Evolutionary conservation across 768 basidiomycete genomes (phyloP).

Genomic region (Tricholoma flavovirens): DNA sequence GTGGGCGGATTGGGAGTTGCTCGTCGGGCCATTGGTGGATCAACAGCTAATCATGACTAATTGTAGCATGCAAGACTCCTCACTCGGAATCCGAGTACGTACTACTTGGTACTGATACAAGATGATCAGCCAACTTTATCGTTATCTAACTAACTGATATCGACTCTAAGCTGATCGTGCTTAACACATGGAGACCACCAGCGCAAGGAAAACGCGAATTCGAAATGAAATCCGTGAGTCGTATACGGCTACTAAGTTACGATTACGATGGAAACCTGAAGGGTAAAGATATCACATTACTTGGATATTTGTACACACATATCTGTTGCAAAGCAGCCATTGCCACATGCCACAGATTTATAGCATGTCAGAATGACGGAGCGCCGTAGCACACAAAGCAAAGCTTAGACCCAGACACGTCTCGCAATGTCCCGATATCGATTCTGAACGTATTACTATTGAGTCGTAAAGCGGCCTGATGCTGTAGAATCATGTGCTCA

Average conservation of each 20-base stretch:
- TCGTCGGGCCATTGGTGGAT: not conserved
- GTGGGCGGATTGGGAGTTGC: no score
- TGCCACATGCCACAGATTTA: not conserved
- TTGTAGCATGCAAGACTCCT: no score
- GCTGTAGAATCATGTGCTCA: not conserved
- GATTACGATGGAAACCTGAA: conserved; percentile 1
- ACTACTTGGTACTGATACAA: no score
- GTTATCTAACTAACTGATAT: not conserved
- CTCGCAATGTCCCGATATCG: conserved; percentile 10
- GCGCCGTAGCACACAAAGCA: not conserved
- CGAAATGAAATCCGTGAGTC: no score
- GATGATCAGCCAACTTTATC: not conserved
- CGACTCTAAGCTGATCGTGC: not conserved
- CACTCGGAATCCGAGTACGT: no score
- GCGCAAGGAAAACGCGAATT: not conserved
- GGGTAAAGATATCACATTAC: conserved; percentile 3
- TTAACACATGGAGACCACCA: not conserved
- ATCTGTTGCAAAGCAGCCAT: not conserved
- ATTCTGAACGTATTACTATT: not conserved
- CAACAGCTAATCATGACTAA: no score
- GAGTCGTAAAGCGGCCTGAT: not conserved
- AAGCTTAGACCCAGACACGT: not conserved
- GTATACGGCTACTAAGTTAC: no score
- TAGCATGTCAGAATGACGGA: conserved; percentile 5
- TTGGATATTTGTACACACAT: not conserved